Percentiles rank a stretch among this genome's conserved stretches.
phyloP scores from a whole-genome alignment of 192 early-diverging fungal genomes.

The Chytriomyces confervae region DNA sequence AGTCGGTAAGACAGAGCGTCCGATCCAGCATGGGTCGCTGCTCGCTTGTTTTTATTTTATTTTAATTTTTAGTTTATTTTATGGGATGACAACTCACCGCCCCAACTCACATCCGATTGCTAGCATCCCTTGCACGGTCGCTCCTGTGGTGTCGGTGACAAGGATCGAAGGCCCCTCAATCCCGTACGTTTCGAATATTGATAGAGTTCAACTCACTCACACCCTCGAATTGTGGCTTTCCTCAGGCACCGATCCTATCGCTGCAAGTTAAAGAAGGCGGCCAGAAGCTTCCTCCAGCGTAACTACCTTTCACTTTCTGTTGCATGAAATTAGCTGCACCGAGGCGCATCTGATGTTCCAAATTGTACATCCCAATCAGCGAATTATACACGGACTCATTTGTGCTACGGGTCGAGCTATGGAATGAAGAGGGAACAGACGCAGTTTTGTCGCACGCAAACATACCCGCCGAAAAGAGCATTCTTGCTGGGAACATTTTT shows the following conservation, averaged over 20 bases:
- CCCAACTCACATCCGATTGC: not conserved
- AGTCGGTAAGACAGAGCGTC: not conserved
- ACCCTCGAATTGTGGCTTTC: not conserved
- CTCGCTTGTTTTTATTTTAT: not conserved
- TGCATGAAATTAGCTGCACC: not conserved
- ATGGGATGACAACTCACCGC: not conserved
- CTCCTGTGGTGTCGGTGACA: constrained; percentile 26
- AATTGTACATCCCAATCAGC: constrained; percentile 1
- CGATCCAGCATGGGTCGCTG: too few species aligned
- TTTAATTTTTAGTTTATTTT: not conserved
- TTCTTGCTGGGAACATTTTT: constrained; percentile 33
- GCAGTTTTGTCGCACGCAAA: constrained; percentile 21
- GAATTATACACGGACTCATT: constrained; percentile 31
- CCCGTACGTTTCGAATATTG: constrained; percentile 4
- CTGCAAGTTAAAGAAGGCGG: constrained; percentile 26
- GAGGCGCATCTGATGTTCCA: not conserved
- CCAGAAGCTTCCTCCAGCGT: constrained; percentile 20
- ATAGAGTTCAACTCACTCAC: not conserved
- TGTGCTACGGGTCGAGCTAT: constrained; percentile 26
- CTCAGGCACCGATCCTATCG: constrained; percentile 24
- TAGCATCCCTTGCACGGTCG: constrained; percentile 30
- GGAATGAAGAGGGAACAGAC: constrained; percentile 31
- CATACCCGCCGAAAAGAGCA: constrained; percentile 28
- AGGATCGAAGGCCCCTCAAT: constrained; percentile 27
- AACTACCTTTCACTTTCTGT: not conserved